Percentiles rank a stretch among this genome's conserved stretches.
Evolutionary conservation across 768 basidiomycete species (phyloP).

Genomic region (Termitomyces bulborhizus): DNA sequence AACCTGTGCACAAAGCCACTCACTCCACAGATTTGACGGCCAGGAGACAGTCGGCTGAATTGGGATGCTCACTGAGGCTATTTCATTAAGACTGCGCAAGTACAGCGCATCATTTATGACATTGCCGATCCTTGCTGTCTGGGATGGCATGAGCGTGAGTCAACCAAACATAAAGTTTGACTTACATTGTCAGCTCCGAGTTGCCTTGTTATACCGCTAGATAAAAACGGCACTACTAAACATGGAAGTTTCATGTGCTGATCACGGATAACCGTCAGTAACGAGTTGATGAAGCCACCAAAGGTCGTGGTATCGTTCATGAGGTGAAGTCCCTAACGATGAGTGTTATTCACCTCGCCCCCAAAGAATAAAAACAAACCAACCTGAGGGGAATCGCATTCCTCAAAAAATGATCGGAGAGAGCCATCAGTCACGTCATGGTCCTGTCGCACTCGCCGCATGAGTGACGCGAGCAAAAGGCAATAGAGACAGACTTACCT

Average conservation of each 20-base stretch:
- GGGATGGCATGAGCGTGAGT: constrained; percentile 8
- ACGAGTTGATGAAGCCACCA: constrained; percentile 55
- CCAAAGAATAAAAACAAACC: neutral
- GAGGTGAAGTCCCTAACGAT: constrained; percentile 59
- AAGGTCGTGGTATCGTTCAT: constrained; percentile 57
- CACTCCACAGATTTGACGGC: constrained; percentile 25
- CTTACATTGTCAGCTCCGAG: constrained; percentile 41
- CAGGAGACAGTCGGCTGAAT: constrained; percentile 40
- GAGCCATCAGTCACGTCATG: constrained; percentile 63
- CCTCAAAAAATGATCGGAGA: constrained; percentile 64
- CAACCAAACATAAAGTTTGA: constrained; percentile 4
- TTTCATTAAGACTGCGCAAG: constrained; percentile 42
- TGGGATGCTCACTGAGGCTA: constrained; percentile 45
- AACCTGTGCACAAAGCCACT: constrained; percentile 20
- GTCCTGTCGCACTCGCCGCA: constrained; percentile 31
- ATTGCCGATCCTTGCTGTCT: constrained; percentile 33
- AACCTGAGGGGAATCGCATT: constrained; percentile 73
- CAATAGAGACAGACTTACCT: constrained; percentile 29
- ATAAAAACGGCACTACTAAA: constrained; percentile 53
- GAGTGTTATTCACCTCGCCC: neutral
- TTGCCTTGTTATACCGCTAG: constrained; percentile 22
- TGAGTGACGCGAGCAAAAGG: neutral
- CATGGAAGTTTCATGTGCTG: constrained; percentile 61
- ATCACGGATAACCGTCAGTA: constrained; percentile 59
- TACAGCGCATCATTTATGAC: constrained; percentile 60